phyloP scores from a whole-genome alignment of 2,329 filamentous ascomycete genomes.

The Diaporthe eres region DNA sequence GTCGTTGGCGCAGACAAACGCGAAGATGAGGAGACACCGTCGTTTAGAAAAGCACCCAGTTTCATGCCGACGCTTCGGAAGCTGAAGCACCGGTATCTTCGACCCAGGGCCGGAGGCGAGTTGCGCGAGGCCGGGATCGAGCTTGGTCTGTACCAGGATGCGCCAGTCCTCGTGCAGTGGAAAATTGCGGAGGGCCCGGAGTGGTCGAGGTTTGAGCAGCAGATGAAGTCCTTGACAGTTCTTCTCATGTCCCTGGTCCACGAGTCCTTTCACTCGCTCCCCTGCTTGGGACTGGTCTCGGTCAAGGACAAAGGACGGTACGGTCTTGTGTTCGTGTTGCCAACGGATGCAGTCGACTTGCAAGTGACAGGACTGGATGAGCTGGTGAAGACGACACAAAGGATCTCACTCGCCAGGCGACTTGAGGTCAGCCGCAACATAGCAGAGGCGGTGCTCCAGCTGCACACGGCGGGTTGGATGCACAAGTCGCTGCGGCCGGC shows the following conservation, averaged over 20 bases:
- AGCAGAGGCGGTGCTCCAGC: slow-evolving; percentile 47
- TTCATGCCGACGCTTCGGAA: slow-evolving; percentile 27
- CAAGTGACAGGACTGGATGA: slow-evolving; percentile 40
- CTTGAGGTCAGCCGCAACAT: slow-evolving; percentile 43
- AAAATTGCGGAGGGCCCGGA: slow-evolving; percentile 39
- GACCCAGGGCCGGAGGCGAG: not conserved
- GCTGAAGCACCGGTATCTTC: slow-evolving; percentile 1
- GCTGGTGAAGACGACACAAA: slow-evolving; percentile 34
- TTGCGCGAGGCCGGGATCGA: slow-evolving; percentile 39
- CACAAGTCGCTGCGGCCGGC: slow-evolving; percentile 50
- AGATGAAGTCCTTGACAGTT: slow-evolving; percentile 43
- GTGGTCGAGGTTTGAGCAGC: slow-evolving; percentile 41
- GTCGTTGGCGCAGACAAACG: slow-evolving; percentile 44
- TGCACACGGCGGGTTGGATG: slow-evolving; percentile 51
- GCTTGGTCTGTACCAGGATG: slow-evolving; percentile 41
- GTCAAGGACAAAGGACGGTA: slow-evolving; percentile 38
- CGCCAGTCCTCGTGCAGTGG: slow-evolving; percentile 45
- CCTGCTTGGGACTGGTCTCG: slow-evolving; percentile 43
- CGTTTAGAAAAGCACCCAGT: slow-evolving; percentile 4
- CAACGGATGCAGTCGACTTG: slow-evolving; percentile 38
- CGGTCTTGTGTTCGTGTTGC: slow-evolving; percentile 43
- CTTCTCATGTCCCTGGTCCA: slow-evolving; percentile 43
- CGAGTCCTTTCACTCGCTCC: slow-evolving; percentile 44
- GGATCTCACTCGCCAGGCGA: slow-evolving; percentile 40
- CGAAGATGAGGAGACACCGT: slow-evolving; percentile 43